phyloP scores from a whole-genome alignment of 805 yeast genomes.

The Saccharomyces mikatae region DNA sequence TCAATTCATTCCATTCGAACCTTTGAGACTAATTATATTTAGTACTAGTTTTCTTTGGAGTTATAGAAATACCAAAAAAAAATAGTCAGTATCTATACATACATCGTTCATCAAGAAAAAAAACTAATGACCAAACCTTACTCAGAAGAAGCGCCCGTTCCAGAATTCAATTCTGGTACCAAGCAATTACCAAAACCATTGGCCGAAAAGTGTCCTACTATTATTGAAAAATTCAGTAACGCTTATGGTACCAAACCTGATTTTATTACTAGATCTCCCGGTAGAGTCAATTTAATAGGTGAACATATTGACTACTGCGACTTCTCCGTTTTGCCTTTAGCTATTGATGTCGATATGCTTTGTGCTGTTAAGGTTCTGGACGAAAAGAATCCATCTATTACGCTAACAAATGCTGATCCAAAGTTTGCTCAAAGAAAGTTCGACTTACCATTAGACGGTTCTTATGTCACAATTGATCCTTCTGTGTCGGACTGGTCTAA shows the following conservation, averaged over 20 bases:
- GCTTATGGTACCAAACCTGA: conserved; percentile 31
- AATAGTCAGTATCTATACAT: neutral
- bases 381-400: conserved; percentile 20
- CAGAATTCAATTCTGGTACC: conserved; percentile 1
- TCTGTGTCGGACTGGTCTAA: conserved; percentile 52
- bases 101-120: neutral
- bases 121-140: neutral
- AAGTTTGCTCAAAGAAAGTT: conserved; percentile 33
- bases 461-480: conserved; percentile 40
- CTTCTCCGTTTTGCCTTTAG: conserved; percentile 66
- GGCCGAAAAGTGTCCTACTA: too few relatives aligned
- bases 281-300: conserved; percentile 66
- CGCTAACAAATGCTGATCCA: conserved; percentile 31
- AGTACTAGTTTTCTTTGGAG: neutral
- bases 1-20: neutral
- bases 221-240: too few relatives aligned
- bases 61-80: neutral
- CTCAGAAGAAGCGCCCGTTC: neutral
- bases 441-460: conserved; percentile 36
- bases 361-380: conserved; percentile 39
- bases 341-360: conserved; percentile 55
- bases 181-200: too few relatives aligned
- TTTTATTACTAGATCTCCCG: conserved; percentile 59
- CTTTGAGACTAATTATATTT: neutral
- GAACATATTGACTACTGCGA: conserved; percentile 67